Conservation (phyloP, 495 filamentous ascomycete genomes). For the Neurospora sp. region DNA sequence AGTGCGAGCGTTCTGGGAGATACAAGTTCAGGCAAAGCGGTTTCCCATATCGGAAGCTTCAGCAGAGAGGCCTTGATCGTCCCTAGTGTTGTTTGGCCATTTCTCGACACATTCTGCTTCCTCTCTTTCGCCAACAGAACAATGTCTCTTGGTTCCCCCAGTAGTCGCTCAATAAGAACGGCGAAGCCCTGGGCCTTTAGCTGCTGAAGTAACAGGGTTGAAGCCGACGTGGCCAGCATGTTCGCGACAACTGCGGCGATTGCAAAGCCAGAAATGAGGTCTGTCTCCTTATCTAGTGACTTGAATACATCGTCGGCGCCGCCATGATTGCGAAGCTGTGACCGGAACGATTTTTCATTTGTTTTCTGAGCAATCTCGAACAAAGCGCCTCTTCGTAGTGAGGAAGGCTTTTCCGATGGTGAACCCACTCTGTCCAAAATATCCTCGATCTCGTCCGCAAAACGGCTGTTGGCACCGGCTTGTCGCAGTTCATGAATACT, state of each 20-base stretch:
- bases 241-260: slow-evolving; percentile 45
- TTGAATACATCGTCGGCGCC: slow-evolving; percentile 57
- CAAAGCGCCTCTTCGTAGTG: slow-evolving; percentile 38
- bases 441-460: slow-evolving; percentile 69
- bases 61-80: slow-evolving; percentile 40
- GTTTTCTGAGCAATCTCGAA: slow-evolving; percentile 68
- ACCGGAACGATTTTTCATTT: slow-evolving; percentile 50
- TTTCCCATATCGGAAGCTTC: slow-evolving; percentile 46
- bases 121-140: slow-evolving; percentile 46
- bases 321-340: slow-evolving; percentile 68
- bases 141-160: slow-evolving; percentile 45
- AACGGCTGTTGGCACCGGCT: slow-evolving; percentile 74
- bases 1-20: slow-evolving; percentile 55
- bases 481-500: slow-evolving; percentile 87
- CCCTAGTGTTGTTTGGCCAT: slow-evolving; percentile 42
- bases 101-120: slow-evolving; percentile 58
- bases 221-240: slow-evolving; percentile 42
- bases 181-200: slow-evolving; percentile 40
- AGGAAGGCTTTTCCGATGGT: slow-evolving; percentile 35
- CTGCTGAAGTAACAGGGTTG: slow-evolving; percentile 38
- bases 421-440: slow-evolving; percentile 75
- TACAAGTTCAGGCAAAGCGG: slow-evolving; percentile 37
- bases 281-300: slow-evolving; percentile 40
- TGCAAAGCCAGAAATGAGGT: slow-evolving; percentile 48
- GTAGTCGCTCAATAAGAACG: slow-evolving; percentile 40